A percentile compares a stretch with the other conserved stretches of the same genome.
These are phyloP conservation scores for Coelastrella sp. DNA, from an alignment of 139 green algal species.

Conservation along the genomic window DNA sequence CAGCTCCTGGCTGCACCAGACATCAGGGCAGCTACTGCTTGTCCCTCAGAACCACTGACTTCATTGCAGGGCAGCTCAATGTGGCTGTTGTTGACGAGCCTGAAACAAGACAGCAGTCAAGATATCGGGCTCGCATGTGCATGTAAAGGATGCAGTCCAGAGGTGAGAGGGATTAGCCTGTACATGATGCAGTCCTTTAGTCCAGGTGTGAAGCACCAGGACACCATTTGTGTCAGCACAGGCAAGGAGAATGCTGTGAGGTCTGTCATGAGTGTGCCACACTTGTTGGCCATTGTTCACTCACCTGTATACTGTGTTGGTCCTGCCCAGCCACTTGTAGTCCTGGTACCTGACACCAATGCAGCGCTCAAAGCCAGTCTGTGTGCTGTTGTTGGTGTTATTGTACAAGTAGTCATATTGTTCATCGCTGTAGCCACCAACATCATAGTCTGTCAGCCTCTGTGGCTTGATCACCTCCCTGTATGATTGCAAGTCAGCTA, in stretches of 20 bases:
- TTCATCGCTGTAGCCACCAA: slow-evolving; percentile 1
- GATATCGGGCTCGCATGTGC: too few species aligned
- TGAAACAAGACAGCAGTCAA: background rate
- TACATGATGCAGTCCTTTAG: background rate
- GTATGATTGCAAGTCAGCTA: background rate
- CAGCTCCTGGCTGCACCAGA: slow-evolving; percentile 7
- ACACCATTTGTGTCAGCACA: background rate
- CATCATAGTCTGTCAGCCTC: slow-evolving; percentile 13
- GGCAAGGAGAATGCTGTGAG: too few species aligned
- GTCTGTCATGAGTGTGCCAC: background rate
- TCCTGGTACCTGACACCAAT: slow-evolving; percentile 24
- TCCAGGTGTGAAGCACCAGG: background rate
- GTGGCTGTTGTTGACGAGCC: slow-evolving; percentile 7
- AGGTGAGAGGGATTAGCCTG: background rate
- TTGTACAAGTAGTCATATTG: slow-evolving; percentile 6
- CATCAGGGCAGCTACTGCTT: background rate
- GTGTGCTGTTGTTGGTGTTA: background rate
- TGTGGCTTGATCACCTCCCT: slow-evolving; percentile 39
- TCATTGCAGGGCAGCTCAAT: slow-evolving; percentile 44
- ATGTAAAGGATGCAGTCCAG: too few species aligned
- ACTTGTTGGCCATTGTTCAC: background rate
- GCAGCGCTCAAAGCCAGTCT: slow-evolving; percentile 24
- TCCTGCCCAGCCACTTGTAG: slow-evolving; percentile 43
- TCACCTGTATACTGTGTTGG: slow-evolving; percentile 25
- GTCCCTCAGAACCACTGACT: slow-evolving; percentile 1